Base-by-base conservation (phyloP, 176 grass and related monocot species). In the Poa annua region DNA sequence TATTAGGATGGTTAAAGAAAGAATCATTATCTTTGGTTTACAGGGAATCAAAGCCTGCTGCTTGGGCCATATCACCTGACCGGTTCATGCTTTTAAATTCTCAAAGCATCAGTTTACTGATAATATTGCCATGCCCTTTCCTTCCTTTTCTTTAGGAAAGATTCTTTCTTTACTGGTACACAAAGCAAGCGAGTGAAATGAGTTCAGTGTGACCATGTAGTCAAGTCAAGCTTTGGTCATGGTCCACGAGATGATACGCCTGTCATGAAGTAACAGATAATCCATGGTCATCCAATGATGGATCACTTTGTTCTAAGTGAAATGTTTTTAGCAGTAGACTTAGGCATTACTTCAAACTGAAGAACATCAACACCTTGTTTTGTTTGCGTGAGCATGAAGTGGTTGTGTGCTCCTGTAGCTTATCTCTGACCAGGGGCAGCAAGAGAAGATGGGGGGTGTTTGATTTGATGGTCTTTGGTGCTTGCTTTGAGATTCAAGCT, bases 401-500 rank as follows among this genome's bases (percentile, higher is more conserved):
- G 67, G 13, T 41, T 76, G 10, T 75, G 80, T 94, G 51, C 33
- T 77, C 45, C 64, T 55, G 66, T 84, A 84, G 61, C 84, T 81
- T 83, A 83, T 51, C 85, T 91, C 85, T 85, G 87, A 80, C 85
- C 78, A 45, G 42, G 62, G 34, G 49, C 56, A 53, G 71, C 3
- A 70, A 7, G 66, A 42, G 20, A 52, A 62, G 68, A 22, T 29
- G 55, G 16, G 55, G 16, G 49, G 22, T 33, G 3, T 60, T 73
- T 21, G 59, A 77, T 77, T 56, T 62, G 35, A 56, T 90, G 77
- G 78, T 36, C 68, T 89, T 79, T 82, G 45, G 83, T 93, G 82
- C 81, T 91, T 93, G 82, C 85, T 95, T 86, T 91, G 87, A 90
- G 87, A 90, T 92, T 94, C 92, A 26, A 36, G 21, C 25, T 81